Evolutionary conservation across 495 filamentous ascomycete genomes (phyloP).

Genomic region (Tetracladium setigerum): DNA sequence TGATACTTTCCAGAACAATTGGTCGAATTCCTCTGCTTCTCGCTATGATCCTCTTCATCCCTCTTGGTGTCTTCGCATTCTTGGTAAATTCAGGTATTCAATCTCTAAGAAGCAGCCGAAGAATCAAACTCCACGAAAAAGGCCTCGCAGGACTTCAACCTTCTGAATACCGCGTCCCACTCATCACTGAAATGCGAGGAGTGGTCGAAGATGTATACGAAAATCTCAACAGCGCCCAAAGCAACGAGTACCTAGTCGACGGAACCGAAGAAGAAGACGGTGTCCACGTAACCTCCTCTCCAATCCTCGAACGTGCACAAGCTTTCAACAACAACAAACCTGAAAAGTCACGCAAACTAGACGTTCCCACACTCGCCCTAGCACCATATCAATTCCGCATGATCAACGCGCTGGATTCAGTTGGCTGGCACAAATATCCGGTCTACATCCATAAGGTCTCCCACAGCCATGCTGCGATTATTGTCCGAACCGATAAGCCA

Average conservation of each 20-base stretch:
- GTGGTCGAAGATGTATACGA: conserved; percentile 70
- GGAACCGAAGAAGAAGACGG: conserved; percentile 17
- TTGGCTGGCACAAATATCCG: conserved; percentile 74
- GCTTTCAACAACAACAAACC: neutral
- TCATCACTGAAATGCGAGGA: conserved; percentile 62
- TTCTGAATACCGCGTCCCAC: conserved; percentile 64
- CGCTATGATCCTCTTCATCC: conserved; percentile 56
- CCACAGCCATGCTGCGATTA: conserved; percentile 87
- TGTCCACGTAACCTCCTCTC: conserved; percentile 5
- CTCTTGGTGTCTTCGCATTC: conserved; percentile 61
- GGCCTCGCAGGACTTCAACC: conserved; percentile 57
- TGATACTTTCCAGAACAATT: too few relatives aligned
- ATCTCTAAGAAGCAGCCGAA: conserved; percentile 57
- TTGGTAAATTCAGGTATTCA: conserved; percentile 70
- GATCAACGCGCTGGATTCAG: conserved; percentile 63
- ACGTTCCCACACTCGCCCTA: conserved; percentile 66
- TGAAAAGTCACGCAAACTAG: conserved; percentile 17
- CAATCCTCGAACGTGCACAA: neutral
- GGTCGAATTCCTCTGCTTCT: conserved; percentile 48
- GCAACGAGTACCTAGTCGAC: conserved; percentile 38
- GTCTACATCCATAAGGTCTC: conserved; percentile 76
- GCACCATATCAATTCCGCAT: conserved; percentile 75
- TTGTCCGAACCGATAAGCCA: conserved; percentile 58
- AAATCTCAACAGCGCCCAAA: conserved; percentile 54
- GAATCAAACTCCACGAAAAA: conserved; percentile 68